Evolutionary conservation across 2,329 filamentous ascomycete species (phyloP).

Genomic region (Coniella vitis): DNA sequence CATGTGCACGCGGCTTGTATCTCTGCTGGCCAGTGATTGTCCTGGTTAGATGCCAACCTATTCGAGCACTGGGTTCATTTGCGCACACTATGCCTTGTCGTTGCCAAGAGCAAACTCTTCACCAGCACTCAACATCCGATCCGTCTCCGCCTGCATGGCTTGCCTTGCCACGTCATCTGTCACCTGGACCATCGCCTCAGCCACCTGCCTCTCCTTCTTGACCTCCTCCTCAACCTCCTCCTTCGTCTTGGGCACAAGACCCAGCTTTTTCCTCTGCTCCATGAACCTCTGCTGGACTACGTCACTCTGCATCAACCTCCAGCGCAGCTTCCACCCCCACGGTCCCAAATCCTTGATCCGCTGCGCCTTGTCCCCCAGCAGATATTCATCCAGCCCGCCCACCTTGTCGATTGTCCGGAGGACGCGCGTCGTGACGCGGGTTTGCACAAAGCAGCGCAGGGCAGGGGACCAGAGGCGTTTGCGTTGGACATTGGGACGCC

Average conservation of each 20-base stretch:
- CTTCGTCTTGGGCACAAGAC: slow-evolving; percentile 48
- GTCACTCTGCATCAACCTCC: slow-evolving; percentile 76
- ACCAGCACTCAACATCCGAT: slow-evolving; percentile 32
- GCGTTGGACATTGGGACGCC: slow-evolving; percentile 67
- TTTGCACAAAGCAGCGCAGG: slow-evolving; percentile 56
- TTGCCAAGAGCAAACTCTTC: slow-evolving; percentile 30
- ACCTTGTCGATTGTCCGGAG: slow-evolving; percentile 72
- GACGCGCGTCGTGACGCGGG: slow-evolving; percentile 63
- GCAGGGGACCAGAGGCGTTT: slow-evolving; percentile 61
- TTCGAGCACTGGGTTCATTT: too few species aligned
- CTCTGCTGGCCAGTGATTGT: too few species aligned
- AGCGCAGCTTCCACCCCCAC: slow-evolving; percentile 83
- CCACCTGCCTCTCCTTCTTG: slow-evolving; percentile 13
- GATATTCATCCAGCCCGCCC: slow-evolving; percentile 86
- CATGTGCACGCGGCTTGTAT: background rate
- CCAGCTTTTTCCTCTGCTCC: slow-evolving; percentile 56
- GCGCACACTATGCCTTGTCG: slow-evolving; percentile 24
- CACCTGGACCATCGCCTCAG: background rate
- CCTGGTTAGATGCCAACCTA: too few species aligned
- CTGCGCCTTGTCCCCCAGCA: slow-evolving; percentile 70
- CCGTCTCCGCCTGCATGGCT: slow-evolving; percentile 32
- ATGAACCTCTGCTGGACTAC: slow-evolving; percentile 60
- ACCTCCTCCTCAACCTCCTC: slow-evolving; percentile 23
- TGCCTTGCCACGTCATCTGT: slow-evolving; percentile 1
- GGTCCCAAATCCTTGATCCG: slow-evolving; percentile 83